Evolutionary conservation across 2,329 filamentous ascomycete species (phyloP).

Genomic region (Aspergillus piperis): DNA sequence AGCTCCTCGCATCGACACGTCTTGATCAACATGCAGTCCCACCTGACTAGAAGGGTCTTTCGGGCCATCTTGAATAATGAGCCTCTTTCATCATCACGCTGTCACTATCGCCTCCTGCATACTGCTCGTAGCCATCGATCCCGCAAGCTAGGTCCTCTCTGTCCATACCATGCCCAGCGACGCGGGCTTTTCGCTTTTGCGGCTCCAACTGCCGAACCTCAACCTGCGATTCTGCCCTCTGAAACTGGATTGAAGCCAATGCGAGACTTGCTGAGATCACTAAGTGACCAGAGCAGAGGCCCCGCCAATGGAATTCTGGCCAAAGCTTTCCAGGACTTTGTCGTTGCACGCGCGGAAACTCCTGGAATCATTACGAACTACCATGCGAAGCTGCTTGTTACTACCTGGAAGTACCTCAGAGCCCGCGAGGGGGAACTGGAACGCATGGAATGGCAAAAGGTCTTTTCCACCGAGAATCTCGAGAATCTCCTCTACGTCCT

Average conservation of each 20-base stretch:
- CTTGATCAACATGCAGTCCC: conserved; percentile 43
- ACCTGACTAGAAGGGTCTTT: conserved; percentile 48
- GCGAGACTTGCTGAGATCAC: conserved; percentile 65
- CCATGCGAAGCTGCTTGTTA: conserved; percentile 63
- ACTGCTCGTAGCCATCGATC: conserved; percentile 33
- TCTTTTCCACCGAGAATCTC: conserved; percentile 43
- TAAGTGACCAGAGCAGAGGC: conserved; percentile 64
- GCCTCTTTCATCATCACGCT: conserved; percentile 44
- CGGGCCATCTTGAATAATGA: conserved; percentile 48
- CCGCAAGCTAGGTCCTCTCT: conserved; percentile 29
- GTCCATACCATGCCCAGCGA: conserved; percentile 39
- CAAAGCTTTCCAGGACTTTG: conserved; percentile 65
- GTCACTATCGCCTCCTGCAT: conserved; percentile 37
- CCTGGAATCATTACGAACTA: conserved; percentile 60
- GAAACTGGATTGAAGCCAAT: conserved; percentile 67
- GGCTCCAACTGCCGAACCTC: conserved; percentile 52
- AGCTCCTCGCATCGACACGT: background rate
- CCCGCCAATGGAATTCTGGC: conserved; percentile 65
- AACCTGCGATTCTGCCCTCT: conserved; percentile 61
- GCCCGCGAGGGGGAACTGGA: conserved; percentile 35
- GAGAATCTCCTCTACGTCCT: conserved; percentile 45
- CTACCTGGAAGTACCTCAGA: conserved; percentile 64
- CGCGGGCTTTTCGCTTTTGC: conserved; percentile 38
- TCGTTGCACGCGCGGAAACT: conserved; percentile 56
- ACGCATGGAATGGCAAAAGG: conserved; percentile 34